Evolutionary conservation across 2,329 filamentous ascomycete genomes (phyloP).

Genomic region (Aureobasidium lini): DNA sequence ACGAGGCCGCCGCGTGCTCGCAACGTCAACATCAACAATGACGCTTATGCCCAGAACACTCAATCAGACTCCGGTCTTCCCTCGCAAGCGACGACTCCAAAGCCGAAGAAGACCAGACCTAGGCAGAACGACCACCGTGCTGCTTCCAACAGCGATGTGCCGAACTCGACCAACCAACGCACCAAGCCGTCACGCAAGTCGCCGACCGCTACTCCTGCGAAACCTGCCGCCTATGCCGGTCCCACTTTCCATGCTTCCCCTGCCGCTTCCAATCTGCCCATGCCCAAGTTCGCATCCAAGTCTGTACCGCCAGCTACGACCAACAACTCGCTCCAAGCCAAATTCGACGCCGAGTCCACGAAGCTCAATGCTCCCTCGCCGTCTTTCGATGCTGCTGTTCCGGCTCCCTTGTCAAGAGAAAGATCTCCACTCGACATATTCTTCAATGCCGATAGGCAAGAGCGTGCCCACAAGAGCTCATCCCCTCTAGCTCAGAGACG

Average conservation of each 20-base stretch:
- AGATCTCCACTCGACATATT: conserved; percentile 83
- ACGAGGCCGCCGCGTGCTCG: conserved; percentile 6
- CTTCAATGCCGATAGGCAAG: conserved; percentile 78
- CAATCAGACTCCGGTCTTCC: conserved; percentile 17
- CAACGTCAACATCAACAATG: conserved; percentile 3
- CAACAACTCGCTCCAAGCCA: conserved; percentile 36
- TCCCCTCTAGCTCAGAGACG: conserved; percentile 21
- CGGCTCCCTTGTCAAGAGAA: conserved; percentile 27
- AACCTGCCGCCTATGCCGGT: conserved; percentile 67
- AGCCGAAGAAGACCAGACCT: conserved; percentile 14
- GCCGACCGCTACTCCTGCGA: conserved; percentile 30
- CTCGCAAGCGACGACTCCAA: conserved; percentile 13
- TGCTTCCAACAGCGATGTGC: conserved; percentile 13
- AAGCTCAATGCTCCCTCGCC: conserved; percentile 11
- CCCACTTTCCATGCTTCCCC: conserved; percentile 94
- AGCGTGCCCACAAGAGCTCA: conserved; percentile 56
- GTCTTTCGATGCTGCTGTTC: neutral
- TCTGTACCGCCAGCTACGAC: conserved; percentile 59
- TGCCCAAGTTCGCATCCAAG: conserved; percentile 81
- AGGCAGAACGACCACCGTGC: conserved; percentile 13
- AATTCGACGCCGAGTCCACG: conserved; percentile 33
- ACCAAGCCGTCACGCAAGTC: conserved; percentile 19
- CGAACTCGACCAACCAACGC: neutral
- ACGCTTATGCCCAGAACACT: conserved; percentile 1
- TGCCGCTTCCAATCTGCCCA: conserved; percentile 78